Evolutionary conservation across 2,329 filamentous ascomycete species (phyloP), one percentile per base, ranked within the genome.

Genomic region (Cladosporium halotolerans): DNA sequence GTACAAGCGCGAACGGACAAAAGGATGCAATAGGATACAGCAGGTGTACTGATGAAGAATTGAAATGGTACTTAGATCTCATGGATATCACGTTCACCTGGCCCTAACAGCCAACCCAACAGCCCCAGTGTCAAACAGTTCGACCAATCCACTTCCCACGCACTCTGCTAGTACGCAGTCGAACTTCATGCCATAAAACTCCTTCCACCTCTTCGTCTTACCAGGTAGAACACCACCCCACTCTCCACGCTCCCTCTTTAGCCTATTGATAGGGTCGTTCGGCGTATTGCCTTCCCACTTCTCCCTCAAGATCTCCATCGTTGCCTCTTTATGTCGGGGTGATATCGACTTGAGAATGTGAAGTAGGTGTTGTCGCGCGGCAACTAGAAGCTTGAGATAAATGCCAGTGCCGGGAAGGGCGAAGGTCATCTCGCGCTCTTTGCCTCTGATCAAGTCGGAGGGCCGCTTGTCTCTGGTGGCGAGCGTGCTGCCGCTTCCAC

Each of bases 111-210:
- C 86, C 55, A 79, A 75, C 1, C 86, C 86, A n/a, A 89, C 84
- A 61, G 81, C 86, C 11, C 83, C 77, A 10, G 86, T 90, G 63
- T 88, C 81, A 66, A 91, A 91, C 11, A 88, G 71, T 68, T 91
- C 86, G 3, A 89, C 78, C 13, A 85, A 64, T 1, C 87, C 87
- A 28, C 82, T 75, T 0, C 86, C 87, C 19, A 88, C 75, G 41
- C 84, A 86, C 67, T 89, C 85, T 39, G 79, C 82, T 40, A 90
- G 66, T 13, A 87, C 75, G 84, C 84, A 90, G 55, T 85, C 79
- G 68, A 89, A 90, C 41, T 78, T 71, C 56, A 89, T 68, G 0
- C 87, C 87, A 62, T 81, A 80, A 58, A 88, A 87, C 31, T 80
- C 77, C 64, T 78, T 84, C 87, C 87, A 90, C 64, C 82, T 85